A percentile compares a stretch with the other conserved stretches of the same genome.
phyloP scores from a whole-genome alignment of 305 asterid genomes.

The Solanum hybrid region DNA sequence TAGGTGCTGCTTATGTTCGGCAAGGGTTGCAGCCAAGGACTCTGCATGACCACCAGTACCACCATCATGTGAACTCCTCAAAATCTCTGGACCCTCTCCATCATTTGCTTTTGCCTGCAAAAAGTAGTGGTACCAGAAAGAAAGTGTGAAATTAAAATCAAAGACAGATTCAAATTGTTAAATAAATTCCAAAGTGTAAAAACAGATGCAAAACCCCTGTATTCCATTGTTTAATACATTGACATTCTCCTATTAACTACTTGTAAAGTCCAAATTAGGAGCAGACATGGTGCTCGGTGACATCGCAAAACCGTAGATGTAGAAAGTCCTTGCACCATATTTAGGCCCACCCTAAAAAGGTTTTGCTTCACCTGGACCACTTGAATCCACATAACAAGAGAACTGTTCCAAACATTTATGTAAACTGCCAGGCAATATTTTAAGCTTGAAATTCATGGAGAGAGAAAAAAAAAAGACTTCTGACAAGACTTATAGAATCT shows the following conservation, averaged over 20 bases:
- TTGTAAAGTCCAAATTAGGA: neutral
- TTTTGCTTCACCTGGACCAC: neutral
- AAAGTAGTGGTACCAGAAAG: neutral
- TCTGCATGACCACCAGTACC: conserved; percentile 80
- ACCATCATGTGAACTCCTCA: conserved; percentile 59
- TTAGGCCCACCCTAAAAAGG: neutral
- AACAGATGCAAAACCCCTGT: neutral
- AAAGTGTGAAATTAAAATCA: neutral
- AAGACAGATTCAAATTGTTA: neutral
- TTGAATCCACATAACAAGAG: neutral
- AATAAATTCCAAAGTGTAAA: neutral
- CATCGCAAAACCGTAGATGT: neutral
- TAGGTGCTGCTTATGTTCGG: conserved; percentile 88
- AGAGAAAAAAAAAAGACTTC: neutral
- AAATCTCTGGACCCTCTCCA: conserved; percentile 94
- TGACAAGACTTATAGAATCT: neutral
- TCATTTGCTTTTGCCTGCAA: conserved; percentile 87
- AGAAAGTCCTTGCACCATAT: neutral
- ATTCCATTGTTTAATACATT: neutral
- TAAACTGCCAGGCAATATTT: neutral
- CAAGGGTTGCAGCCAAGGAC: conserved; percentile 76
- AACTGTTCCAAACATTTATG: neutral
- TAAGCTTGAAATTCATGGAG: conserved; percentile 1
- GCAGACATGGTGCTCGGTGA: neutral
- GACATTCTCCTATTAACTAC: neutral